Base-by-base conservation (phyloP, 768 basidiomycete species). In the Leucogyrophana mollusca region DNA sequence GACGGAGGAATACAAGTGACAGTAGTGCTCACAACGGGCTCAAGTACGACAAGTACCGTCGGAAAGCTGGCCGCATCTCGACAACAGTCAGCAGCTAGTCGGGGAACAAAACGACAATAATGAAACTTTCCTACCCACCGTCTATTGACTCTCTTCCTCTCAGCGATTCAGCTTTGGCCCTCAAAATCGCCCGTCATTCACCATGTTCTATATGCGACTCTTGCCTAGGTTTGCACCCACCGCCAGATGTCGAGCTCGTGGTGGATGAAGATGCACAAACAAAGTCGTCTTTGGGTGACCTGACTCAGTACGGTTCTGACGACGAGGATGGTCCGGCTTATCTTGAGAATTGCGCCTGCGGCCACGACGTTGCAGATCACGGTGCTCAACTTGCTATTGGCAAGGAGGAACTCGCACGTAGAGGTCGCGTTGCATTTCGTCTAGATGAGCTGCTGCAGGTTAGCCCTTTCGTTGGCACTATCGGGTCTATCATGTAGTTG, bases 161-260 rank as follows among this genome's bases (percentile, higher is more conserved):
- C 41, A 73, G 71, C 16, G 61, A 78, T 42, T 62, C 72, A 27
- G 74, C 78, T 9, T 64, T 83, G 2, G 68, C 82, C 11, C 73
- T 90, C 54, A 94, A 91, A 71, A 85, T 93, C 46, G 88, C 93
- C 4, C 79, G 93, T 13, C 91, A 92, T 66, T 79, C 87, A 3
- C 71, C 75, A 0, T 95, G 93, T 59, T 67, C 78, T 2, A 57
- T 62, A 33, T 95, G 93, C 57, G 59, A 66, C 11, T 59, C 71
- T n/a, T 94, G 93, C 58, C 44, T 62, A n/a, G 84, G 87, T 16
- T 73, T 94, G 20, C 82, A 74, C 43, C 91, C 92, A 22, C 76
- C 81, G 22, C 65, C 69, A 11, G 73, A 72, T 46, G 68, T 81
- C 20, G 72, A 80, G 22, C 73, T 91, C 47, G 72, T 80, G n/a